A percentile compares a stretch with the other conserved stretches of the same genome.
Conservation (phyloP, 768 basidiomycete genomes). For the Amanita muscaria region DNA sequence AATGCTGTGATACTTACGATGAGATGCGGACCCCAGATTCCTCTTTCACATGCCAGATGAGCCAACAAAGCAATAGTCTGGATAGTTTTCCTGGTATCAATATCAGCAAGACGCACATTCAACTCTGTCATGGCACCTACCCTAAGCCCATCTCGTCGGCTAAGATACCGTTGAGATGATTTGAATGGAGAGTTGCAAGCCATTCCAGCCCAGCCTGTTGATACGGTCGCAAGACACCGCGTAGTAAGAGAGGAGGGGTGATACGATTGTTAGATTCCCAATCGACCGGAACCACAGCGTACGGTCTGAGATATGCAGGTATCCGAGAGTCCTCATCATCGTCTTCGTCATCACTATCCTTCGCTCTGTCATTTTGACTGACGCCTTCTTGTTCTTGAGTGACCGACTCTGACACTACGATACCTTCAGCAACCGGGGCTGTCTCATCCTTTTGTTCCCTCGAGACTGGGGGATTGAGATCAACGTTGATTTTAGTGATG, state of each 20-base stretch:
- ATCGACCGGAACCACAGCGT: constrained; percentile 61
- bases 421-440: background rate
- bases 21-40: constrained; percentile 90
- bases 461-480: background rate
- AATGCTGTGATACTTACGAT: constrained; percentile 40
- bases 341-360: constrained; percentile 24
- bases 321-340: constrained; percentile 23
- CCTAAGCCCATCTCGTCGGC: constrained; percentile 96
- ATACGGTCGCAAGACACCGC: constrained; percentile 85
- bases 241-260: constrained; percentile 64
- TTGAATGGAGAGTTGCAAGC: constrained; percentile 80
- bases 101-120: background rate
- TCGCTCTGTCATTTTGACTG: constrained; percentile 25
- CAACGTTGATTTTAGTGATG: background rate
- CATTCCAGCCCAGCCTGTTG: constrained; percentile 92
- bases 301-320: constrained; percentile 55
- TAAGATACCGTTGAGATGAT: constrained; percentile 74
- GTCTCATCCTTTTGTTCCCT: background rate
- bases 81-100: constrained; percentile 70
- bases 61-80: constrained; percentile 94
- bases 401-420: background rate
- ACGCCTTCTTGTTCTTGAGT: constrained; percentile 18
- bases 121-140: constrained; percentile 37
- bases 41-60: constrained; percentile 83
- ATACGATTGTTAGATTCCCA: constrained; percentile 56